Percentiles rank a stretch among this genome's conserved stretches.
Evolutionary conservation across 352 stramenopile species (phyloP).

Genomic region (Phytophthora colocasiae): DNA sequence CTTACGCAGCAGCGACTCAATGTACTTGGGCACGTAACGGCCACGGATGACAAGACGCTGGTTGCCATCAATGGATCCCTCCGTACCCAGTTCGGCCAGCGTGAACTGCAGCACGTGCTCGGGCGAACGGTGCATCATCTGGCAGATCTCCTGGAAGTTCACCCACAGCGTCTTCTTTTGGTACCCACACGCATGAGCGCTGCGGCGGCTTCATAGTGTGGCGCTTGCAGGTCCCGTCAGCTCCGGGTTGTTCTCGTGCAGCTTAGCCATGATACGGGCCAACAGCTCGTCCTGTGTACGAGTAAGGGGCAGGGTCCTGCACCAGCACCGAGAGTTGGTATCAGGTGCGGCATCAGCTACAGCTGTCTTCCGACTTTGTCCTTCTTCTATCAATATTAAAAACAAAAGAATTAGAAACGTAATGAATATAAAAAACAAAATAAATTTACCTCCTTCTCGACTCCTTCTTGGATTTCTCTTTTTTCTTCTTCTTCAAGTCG

Average conservation of each 20-base stretch:
- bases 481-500: slow-evolving; percentile 92
- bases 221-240: slow-evolving; percentile 96
- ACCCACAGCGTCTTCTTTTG: slow-evolving; percentile 99
- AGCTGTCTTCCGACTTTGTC: slow-evolving; percentile 45
- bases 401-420: slow-evolving; percentile 18
- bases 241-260: slow-evolving; percentile 97
- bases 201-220: slow-evolving; percentile 91
- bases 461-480: slow-evolving; percentile 95
- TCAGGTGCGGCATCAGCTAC: slow-evolving; percentile 40
- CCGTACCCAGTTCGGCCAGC: slow-evolving; percentile 98
- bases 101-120: slow-evolving; percentile 99
- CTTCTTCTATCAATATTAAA: slow-evolving; percentile 58
- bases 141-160: slow-evolving; percentile 99
- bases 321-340: slow-evolving; percentile 69
- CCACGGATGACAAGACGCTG: slow-evolving; percentile 98
- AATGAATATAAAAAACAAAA: slow-evolving; percentile 2
- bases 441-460: slow-evolving; percentile 76
- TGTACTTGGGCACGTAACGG: slow-evolving; percentile 99
- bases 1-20: slow-evolving; percentile 99
- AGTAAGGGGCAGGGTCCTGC: slow-evolving; percentile 93
- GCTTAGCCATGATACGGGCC: slow-evolving; percentile 93
- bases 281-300: slow-evolving; percentile 96
- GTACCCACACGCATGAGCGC: slow-evolving; percentile 93
- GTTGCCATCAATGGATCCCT: slow-evolving; percentile 99
- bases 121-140: slow-evolving; percentile 98